Evolutionary conservation across 2,329 filamentous ascomycete genomes (phyloP), one percentile per base, ranked within the genome.

Genomic region (Fusarium fujikuroi): DNA sequence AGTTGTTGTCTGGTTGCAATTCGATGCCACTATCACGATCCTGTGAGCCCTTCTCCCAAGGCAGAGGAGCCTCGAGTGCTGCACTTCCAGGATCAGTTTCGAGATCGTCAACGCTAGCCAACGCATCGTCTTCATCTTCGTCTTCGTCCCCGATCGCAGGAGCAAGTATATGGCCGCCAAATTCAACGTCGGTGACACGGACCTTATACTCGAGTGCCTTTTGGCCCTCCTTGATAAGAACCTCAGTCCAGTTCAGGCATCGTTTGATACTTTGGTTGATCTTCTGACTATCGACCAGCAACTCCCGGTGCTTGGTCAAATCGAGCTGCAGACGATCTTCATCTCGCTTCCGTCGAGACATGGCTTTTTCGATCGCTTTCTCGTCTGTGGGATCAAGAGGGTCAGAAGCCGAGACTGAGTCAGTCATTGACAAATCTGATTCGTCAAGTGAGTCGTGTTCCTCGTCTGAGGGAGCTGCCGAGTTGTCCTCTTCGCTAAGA

Each of bases 261-360:
- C 94, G 89, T 81, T 94, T 97, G 50, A 99, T 88, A 80, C 93
- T 97, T 80, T 97, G 93, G 79, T 98, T 98, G 86, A 98, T 95
- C 84, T 95, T 97, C 79, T 98, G 95, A 75, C 93, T 96, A 80
- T 97, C 95, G 43, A 95, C 86, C 14, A 99, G 88, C 3, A 98
- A 86, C 78, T 97, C 92, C 74, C 95, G 93, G 80, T 99, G 96
- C 79, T 95, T 95, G 7, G 91, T 89, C 2, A 99, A 87, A 81
- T 99, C 96, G 9, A 95, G 87, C 75, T 92, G 90, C n/a, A 98
- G 86, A 36, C 94, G 90, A 75, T 92, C 92, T 80, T 97, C 94
- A 73, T 98, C 95, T 60, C 89, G 89, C 54, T 90, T 88, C n/a
- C 91, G 88, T 69, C 93, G 85, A 2, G 70, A 70, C 14, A 72